Percentiles rank a stretch among this genome's conserved stretches.
Conservation (phyloP, 352 stramenopile genomes). For the Phytophthora pseudosyringae region DNA sequence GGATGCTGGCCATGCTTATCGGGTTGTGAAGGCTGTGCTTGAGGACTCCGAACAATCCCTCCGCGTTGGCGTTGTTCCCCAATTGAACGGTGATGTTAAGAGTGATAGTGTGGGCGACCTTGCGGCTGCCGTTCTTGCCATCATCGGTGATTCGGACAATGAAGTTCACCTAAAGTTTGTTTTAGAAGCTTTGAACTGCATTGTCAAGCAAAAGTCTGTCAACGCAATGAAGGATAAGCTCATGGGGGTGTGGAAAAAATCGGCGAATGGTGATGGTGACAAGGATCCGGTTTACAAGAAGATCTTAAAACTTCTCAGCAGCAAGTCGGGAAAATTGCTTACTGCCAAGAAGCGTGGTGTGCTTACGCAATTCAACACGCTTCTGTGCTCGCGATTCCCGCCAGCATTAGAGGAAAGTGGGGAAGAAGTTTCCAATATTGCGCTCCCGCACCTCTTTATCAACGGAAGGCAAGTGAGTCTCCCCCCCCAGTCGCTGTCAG, state of each 20-base stretch:
- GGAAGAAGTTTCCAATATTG: constrained; percentile 14
- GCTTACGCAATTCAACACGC: constrained; percentile 49
- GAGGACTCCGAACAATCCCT: constrained; percentile 71
- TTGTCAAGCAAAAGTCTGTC: constrained; percentile 59
- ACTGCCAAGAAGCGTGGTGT: constrained; percentile 29
- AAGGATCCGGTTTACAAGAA: constrained; percentile 33
- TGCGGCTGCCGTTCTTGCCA: constrained; percentile 52
- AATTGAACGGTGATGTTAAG: constrained; percentile 28
- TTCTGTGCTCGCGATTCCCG: constrained; percentile 48
- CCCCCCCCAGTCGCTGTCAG: constrained; percentile 54
- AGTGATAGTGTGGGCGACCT: constrained; percentile 46
- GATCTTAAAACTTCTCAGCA: constrained; percentile 26
- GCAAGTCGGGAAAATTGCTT: constrained; percentile 36
- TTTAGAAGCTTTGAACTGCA: constrained; percentile 59
- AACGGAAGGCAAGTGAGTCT: constrained; percentile 75
- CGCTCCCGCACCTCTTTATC: constrained; percentile 59
- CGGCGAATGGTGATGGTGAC: constrained; percentile 23
- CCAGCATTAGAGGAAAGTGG: constrained; percentile 27
- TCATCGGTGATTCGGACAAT: constrained; percentile 60
- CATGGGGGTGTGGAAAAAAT: constrained; percentile 44
- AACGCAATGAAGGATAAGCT: constrained; percentile 61
- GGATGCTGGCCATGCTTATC: constrained; percentile 63
- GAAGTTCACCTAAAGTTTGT: constrained; percentile 61
- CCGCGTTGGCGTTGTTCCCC: constrained; percentile 67
- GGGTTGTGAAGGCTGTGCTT: constrained; percentile 64